Conservation (phyloP, 495 filamentous ascomycete species). For the Baudoinia panamericana region DNA sequence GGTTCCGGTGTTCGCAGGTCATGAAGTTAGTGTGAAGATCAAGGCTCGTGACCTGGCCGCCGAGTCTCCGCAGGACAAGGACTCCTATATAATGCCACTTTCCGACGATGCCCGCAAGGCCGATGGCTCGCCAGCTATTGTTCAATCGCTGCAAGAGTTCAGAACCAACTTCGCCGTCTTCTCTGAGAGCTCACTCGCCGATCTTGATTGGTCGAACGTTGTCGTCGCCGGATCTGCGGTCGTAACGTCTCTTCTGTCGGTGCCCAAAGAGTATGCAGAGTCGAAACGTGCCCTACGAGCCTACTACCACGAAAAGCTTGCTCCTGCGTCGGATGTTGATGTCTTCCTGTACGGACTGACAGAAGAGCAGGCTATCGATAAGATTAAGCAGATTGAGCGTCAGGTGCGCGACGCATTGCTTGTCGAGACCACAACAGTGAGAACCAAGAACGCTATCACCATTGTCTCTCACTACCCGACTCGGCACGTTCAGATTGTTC, state of each 20-base stretch:
- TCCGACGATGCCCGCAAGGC: constrained; percentile 43
- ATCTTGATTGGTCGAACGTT: constrained; percentile 66
- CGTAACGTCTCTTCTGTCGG: constrained; percentile 57
- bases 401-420: constrained; percentile 58
- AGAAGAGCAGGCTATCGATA: constrained; percentile 58
- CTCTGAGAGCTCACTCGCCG: constrained; percentile 49
- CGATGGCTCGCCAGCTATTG: constrained; percentile 50
- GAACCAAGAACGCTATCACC: constrained; percentile 74
- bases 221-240: constrained; percentile 67
- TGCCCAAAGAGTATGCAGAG: constrained; percentile 47
- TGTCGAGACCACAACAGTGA: constrained; percentile 58
- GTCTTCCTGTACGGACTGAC: constrained; percentile 68
- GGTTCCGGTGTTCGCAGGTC: constrained; percentile 52
- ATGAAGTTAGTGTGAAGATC: constrained; percentile 43
- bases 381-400: constrained; percentile 66
- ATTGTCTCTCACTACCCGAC: constrained; percentile 72
- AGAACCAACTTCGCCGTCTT: constrained; percentile 65
- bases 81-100: constrained; percentile 60
- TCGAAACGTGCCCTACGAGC: constrained; percentile 55
- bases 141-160: constrained; percentile 52
- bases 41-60: constrained; percentile 47
- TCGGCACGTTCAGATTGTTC: constrained; percentile 69
- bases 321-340: constrained; percentile 73
- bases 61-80: constrained; percentile 46
- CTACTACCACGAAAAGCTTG: constrained; percentile 67